Conservation (phyloP, 495 filamentous ascomycete genomes). For the Tirmania nivea region DNA sequence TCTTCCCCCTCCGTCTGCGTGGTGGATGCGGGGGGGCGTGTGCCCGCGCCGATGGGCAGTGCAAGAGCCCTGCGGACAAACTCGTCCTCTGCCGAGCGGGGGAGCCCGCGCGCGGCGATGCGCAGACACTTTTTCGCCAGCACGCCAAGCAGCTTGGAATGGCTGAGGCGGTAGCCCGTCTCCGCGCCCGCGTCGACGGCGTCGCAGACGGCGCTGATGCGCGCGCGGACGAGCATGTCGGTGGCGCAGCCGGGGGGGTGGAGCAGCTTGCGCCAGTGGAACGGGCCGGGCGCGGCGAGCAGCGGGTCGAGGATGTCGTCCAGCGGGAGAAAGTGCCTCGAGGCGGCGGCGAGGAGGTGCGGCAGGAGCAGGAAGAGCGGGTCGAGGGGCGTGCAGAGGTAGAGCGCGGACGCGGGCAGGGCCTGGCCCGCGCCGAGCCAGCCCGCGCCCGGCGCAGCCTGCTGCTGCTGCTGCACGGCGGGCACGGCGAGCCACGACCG, state of each 20-base stretch:
- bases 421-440: conserved; percentile 25
- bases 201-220: conserved; percentile 51
- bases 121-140: conserved; percentile 47
- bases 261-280: background rate
- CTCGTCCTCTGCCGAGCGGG: conserved; percentile 63
- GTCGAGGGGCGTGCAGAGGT: conserved; percentile 68
- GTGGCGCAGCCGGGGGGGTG: conserved; percentile 3
- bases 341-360: conserved; percentile 28
- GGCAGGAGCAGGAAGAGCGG: conserved; percentile 67
- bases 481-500: conserved; percentile 46
- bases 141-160: conserved; percentile 42
- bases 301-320: conserved; percentile 59
- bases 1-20: conserved; percentile 40
- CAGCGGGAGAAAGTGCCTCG: conserved; percentile 45
- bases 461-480: too few relatives aligned
- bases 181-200: conserved; percentile 62
- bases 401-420: conserved; percentile 42
- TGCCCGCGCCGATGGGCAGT: conserved; percentile 31
- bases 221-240: conserved; percentile 23
- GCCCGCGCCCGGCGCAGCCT: too few relatives aligned
- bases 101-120: conserved; percentile 39
- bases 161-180: conserved; percentile 53
- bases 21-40: conserved; percentile 41
- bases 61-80: conserved; percentile 60
- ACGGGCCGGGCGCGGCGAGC: conserved; percentile 21